Evolutionary conservation across 306 rosid species (phyloP), one percentile per base, ranked within the genome.

Genomic region (Erythrophleum fordii): DNA sequence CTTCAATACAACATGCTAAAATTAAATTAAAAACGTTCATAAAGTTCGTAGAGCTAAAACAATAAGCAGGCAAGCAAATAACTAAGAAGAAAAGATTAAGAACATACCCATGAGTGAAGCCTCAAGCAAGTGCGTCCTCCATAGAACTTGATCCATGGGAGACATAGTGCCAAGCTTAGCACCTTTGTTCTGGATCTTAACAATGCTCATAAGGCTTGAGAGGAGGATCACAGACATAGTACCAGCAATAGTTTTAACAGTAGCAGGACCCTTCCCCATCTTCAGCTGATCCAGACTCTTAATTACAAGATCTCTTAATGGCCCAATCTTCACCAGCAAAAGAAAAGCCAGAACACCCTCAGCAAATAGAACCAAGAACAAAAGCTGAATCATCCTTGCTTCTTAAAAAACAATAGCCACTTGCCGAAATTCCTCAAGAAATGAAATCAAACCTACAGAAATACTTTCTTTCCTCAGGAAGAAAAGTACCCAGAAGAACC

Each of bases 71-170:
- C 31, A 77, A 59, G 66, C 12, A 71, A 76, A 72, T 60, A 53
- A 81, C 22, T 11, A 34, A 49, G 77, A 42, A 46, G 26, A 77
- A 53, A 66, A 25, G 35, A 55, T 16, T 8, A 80, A 20, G 46
- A 88, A 69, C 87, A 28, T 75, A 95, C 99, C 94, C 85, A 93
- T 88, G 3, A 95, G 91, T 13, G 98, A 93, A 83, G 98, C 97
- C 86, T 95, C 97, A 11, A 95, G 96, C 92, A 95, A 82, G 82
- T 95, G 99, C 71, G 99, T 91, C 84, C 98, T 95, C 96, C 97
- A 95, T 5, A 95, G 88, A 87, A 93, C 99, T 80, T 95, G 97
- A 90, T 95, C 99, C 99, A 95, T 95, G 29, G 99, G 98, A 11
- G 99, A 95, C 98, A 95, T 93, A 20, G 97, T 89, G 5, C 99